Base-by-base conservation (phyloP, 2,329 filamentous ascomycete genomes). In the Colletotrichum lindemuthianum region DNA sequence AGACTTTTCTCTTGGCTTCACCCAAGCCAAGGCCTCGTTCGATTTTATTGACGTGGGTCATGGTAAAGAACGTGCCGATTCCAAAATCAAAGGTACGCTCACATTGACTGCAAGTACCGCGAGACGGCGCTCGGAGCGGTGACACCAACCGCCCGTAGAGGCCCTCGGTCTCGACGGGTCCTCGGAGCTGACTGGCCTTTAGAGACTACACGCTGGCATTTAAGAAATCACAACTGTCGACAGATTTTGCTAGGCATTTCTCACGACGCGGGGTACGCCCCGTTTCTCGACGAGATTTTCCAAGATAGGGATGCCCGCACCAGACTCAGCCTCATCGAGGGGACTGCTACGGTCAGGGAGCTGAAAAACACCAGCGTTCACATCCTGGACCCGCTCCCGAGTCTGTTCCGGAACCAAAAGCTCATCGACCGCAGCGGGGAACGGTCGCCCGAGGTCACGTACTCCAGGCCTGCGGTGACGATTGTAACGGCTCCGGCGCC, bases 31-130 rank as follows among this genome's bases (percentile, higher is more conserved):
- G 67, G 79, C 85, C 9, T 82, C 82, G 10, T 88, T 89, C 76
- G 86, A 90, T 73, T 90, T 89, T 76, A 78, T 89, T 61, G 87
- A 90, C 70, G 82, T 90, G 57, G 87, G 87, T 39, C 76, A 81
- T 68, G 82, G 82, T 48, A 88, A 87, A 72, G 86, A 88, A 69
- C 79, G 84, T 53, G 82, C 84, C 8, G 85, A 87, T 71, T 81
- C 81, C 50, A 90, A 90, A 73, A 84, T 90, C 68, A 84, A 82
- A 80, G 86, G 86, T 87, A 73, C 52, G 75, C 65, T 34, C 37
- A 8, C 49, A 40, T 36, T 37, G 39, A 45, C n/a, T 13, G 37
- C 34, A 13, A 16, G 16, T 39, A 40, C 34, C 43, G n/a, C 15
- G 10, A 16, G 43, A 6, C n/a, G 13, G 24, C n/a, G 15, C n/a